Evolutionary conservation across 2,329 filamentous ascomycete species (phyloP).

Genomic region (Curvularia sp.): DNA sequence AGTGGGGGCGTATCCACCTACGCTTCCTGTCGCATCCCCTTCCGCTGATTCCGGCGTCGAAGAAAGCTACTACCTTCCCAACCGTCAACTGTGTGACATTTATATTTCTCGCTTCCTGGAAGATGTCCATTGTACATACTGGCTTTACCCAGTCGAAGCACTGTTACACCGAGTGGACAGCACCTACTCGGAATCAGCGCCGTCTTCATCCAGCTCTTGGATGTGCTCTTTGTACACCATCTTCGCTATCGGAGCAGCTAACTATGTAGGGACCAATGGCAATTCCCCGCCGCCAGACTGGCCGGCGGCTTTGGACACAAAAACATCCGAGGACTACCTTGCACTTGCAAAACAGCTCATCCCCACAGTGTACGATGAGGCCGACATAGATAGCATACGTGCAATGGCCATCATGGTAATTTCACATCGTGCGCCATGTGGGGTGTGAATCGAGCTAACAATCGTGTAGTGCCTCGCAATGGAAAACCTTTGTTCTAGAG

Average conservation of each 20-base stretch:
- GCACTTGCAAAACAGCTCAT: conserved; percentile 44
- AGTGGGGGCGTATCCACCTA: conserved; percentile 43
- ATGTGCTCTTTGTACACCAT: conserved; percentile 49
- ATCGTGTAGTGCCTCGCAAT: conserved; percentile 40
- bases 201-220: conserved; percentile 41
- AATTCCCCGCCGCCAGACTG: conserved; percentile 33
- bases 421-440: no score
- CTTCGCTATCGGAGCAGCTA: conserved; percentile 44
- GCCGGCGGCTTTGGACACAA: conserved; percentile 29
- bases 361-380: conserved; percentile 44
- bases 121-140: conserved; percentile 48
- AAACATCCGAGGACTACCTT: conserved; percentile 44
- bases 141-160: conserved; percentile 46
- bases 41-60: conserved; percentile 25
- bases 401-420: conserved; percentile 45
- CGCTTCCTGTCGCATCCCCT: conserved; percentile 29
- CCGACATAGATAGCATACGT: conserved; percentile 48
- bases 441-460: conserved; percentile 12
- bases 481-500: conserved; percentile 45
- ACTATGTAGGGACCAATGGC: conserved; percentile 28
- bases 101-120: conserved; percentile 46
- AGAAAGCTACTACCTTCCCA: conserved; percentile 41
- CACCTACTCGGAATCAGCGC: conserved; percentile 38
- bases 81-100: conserved; percentile 37
- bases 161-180: conserved; percentile 42